Evolutionary conservation across 495 filamentous ascomycete species (phyloP).

Genomic region (Xylaria nigripes): DNA sequence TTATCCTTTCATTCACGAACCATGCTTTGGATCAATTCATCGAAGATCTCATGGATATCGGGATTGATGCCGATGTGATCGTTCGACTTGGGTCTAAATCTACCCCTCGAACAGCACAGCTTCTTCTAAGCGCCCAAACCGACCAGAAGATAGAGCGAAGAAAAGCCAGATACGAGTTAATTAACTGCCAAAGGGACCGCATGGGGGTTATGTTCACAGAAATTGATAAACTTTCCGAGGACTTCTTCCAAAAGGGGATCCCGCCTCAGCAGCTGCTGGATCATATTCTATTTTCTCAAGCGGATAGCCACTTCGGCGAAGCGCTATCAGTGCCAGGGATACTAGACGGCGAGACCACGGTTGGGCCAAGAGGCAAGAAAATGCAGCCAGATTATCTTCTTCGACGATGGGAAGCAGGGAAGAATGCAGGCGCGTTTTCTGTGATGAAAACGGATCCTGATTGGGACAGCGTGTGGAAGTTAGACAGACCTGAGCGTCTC

Average conservation of each 20-base stretch:
- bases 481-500: constrained; percentile 33
- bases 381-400: constrained; percentile 47
- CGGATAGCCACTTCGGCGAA: constrained; percentile 46
- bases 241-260: background rate
- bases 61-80: constrained; percentile 46
- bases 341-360: constrained; percentile 35
- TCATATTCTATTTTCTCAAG: constrained; percentile 52
- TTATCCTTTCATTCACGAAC: constrained; percentile 59
- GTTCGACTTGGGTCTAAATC: constrained; percentile 63
- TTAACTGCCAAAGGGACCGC: constrained; percentile 31
- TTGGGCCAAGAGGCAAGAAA: constrained; percentile 40
- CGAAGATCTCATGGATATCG: constrained; percentile 57
- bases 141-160: background rate
- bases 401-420: constrained; percentile 47
- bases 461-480: constrained; percentile 45
- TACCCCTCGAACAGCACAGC: constrained; percentile 37
- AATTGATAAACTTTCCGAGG: constrained; percentile 11
- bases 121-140: constrained; percentile 43
- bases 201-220: constrained; percentile 13
- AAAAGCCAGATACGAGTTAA: constrained; percentile 29
- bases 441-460: constrained; percentile 16
- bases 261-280: constrained; percentile 41
- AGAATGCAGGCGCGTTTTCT: constrained; percentile 36
- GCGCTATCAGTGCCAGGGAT: constrained; percentile 41
- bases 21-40: constrained; percentile 73